Evolutionary conservation across 345 rosid species (phyloP), one percentile per base, ranked within the genome.

Genomic region (Lepidium aucheri): DNA sequence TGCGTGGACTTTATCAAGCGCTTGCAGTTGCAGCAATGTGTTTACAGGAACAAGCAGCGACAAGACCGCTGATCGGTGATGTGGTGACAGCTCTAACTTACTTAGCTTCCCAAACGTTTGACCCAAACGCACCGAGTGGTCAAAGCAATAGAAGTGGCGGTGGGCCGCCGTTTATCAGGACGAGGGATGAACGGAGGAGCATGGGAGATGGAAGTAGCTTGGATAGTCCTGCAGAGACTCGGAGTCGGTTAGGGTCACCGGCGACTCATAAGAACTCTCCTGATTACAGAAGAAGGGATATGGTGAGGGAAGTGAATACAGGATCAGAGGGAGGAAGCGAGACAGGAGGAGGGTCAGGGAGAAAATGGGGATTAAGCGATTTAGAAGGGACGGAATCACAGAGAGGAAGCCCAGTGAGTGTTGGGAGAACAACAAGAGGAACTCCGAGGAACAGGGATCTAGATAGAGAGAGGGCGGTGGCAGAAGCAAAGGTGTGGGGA

Each of bases 1-100:
- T 86, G 87, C 84, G 99, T 73, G 99, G 96, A 42, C 63, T 94
- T 11, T 94, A 94, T 78, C 99, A 94, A 82, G 99, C 99, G 40
- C 95, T 94, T 53, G 99, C 99, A 5, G 95, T 94, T 38, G 96
- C 97, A 44, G 97, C 99, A 45, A 91, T 94, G 97, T 94, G 99
- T 75, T 80, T 94, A 65, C 99, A 94, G 70, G 99, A 94, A 62
- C 97, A 94, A 73, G 96, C 99, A 34, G 91, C 91, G 18, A 90
- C 96, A 15, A 87, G 99, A 78, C 99, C 99, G 36, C 75, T 94
- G 46, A 91, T 94, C 1, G 97, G 97, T 0, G 99, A 94, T 33
- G 97, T 94, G 26, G 99, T 94, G 67, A 90, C 97, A 13, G 99
- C 99, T 18, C 88, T 94, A 51, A 79, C 99, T 32, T 94, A 94